Conservation (phyloP, 225 moss, liverwort and hornwort species). For the Marchantia polymorpha region DNA sequence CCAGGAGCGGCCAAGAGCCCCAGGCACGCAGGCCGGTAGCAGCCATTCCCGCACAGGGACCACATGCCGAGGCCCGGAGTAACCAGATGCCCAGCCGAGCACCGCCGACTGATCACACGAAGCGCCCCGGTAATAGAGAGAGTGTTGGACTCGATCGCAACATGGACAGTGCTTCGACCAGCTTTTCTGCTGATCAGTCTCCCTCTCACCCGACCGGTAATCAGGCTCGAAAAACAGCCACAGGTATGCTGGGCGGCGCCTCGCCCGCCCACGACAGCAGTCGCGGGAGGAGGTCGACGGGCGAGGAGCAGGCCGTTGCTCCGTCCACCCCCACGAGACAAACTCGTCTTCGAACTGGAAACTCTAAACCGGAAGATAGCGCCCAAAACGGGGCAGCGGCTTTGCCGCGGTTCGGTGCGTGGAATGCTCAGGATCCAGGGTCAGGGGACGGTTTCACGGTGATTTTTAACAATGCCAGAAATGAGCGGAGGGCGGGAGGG, state of each 20-base stretch:
- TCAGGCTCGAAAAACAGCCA: background rate
- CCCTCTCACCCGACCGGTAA: conserved; percentile 20
- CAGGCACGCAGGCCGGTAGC: conserved; percentile 22
- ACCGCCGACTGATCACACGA: conserved; percentile 15
- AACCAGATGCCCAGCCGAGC: conserved; percentile 26
- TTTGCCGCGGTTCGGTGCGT: conserved; percentile 73
- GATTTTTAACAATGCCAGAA: conserved; percentile 68
- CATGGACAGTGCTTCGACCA: conserved; percentile 15
- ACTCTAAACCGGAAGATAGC: background rate
- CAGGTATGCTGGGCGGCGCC: conserved; percentile 7
- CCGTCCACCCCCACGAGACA: conserved; percentile 35
- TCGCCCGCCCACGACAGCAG: conserved; percentile 11
- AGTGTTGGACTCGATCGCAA: background rate
- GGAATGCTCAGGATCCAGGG: conserved; percentile 54
- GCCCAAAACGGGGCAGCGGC: conserved; percentile 32
- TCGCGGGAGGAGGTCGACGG: background rate
- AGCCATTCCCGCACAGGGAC: conserved; percentile 16
- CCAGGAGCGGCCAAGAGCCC: background rate
- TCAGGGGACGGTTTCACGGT: conserved; percentile 70
- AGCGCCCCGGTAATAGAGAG: conserved; percentile 10
- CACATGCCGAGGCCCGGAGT: conserved; percentile 3
- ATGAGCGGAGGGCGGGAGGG: conserved; percentile 58
- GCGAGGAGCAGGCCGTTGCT: background rate
- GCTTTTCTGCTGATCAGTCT: conserved; percentile 34
- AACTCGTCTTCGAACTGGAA: conserved; percentile 30